Percentiles rank a stretch among this genome's conserved stretches.
Evolutionary conservation across 306 rosid species (phyloP).

Genomic region (Boehmeria nivea): DNA sequence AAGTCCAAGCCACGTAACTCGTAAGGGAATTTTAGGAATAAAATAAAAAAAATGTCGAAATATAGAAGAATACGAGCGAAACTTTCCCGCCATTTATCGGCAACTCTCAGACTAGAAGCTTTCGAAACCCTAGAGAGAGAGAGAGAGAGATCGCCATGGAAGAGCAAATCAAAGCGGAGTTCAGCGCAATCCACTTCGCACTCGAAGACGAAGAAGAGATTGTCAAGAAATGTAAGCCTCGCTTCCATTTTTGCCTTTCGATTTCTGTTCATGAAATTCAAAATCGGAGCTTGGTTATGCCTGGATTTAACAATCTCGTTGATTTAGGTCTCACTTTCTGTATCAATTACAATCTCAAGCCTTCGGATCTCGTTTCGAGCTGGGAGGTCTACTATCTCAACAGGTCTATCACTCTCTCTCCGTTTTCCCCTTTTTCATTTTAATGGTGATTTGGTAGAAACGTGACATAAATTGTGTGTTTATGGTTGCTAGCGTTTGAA

Average conservation of each 20-base stretch:
- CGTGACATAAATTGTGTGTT: not conserved
- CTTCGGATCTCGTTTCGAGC: conserved; percentile 75
- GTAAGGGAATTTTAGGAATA: too few species aligned
- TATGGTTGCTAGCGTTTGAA: not conserved
- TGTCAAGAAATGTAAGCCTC: conserved; percentile 57
- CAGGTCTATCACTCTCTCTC: conserved; percentile 39
- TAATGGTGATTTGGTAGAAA: not conserved
- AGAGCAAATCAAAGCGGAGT: conserved; percentile 64
- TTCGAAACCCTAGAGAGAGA: conserved; percentile 52
- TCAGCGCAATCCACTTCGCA: conserved; percentile 43
- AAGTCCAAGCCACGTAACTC: too few species aligned
- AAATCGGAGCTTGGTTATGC: not conserved
- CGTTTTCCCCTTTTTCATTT: not conserved
- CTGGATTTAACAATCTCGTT: conserved; percentile 9
- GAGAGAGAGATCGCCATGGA: conserved; percentile 54
- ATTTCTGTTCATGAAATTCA: not conserved
- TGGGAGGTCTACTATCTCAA: conserved; percentile 94
- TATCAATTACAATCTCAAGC: conserved; percentile 61
- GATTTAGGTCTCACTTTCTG: conserved; percentile 60
- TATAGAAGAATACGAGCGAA: not conserved
- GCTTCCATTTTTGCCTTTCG: not conserved
- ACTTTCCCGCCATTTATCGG: conserved; percentile 58
- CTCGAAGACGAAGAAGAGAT: conserved; percentile 70
- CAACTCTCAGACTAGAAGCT: conserved; percentile 20
- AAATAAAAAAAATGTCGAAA: too few species aligned